Conservation (phyloP, 2,329 filamentous ascomycete species). For the Ophiostoma piceae region DNA sequence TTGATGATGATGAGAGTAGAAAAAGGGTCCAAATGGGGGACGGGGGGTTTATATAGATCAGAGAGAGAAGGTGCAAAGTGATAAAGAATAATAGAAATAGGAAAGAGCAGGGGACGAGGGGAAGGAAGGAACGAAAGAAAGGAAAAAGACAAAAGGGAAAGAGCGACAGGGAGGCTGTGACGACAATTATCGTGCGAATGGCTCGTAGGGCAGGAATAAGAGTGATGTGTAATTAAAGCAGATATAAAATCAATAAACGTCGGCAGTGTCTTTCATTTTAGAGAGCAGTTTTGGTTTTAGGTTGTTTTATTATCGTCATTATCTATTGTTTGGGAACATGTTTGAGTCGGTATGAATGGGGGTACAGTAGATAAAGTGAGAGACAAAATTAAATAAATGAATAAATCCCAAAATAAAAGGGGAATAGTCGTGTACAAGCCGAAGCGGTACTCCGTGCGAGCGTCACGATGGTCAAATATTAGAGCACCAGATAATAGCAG, state of each 20-base stretch:
- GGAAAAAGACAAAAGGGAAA: background rate
- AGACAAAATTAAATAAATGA: too few species aligned
- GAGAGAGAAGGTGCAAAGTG: background rate
- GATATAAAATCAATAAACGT: background rate
- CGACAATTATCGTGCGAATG: constrained; percentile 9
- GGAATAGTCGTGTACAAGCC: background rate
- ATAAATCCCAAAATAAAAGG: background rate
- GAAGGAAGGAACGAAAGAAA: background rate
- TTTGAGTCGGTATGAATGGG: background rate
- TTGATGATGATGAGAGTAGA: background rate
- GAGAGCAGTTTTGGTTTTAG: background rate
- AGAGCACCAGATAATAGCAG: background rate
- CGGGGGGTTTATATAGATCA: constrained; percentile 5
- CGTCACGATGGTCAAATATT: constrained; percentile 6
- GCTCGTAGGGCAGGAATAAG: constrained; percentile 15
- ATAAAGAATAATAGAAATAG: background rate
- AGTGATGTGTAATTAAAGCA: background rate
- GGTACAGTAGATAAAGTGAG: background rate
- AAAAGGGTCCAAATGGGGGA: background rate
- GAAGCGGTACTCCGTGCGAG: constrained; percentile 7
- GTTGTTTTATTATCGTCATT: constrained; percentile 1
- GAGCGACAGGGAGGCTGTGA: constrained; percentile 11
- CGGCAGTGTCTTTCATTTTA: background rate
- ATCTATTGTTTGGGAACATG: background rate
- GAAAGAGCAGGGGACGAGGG: background rate